Conservation (phyloP, 495 filamentous ascomycete genomes). For the Penicillium bialowiezense region DNA sequence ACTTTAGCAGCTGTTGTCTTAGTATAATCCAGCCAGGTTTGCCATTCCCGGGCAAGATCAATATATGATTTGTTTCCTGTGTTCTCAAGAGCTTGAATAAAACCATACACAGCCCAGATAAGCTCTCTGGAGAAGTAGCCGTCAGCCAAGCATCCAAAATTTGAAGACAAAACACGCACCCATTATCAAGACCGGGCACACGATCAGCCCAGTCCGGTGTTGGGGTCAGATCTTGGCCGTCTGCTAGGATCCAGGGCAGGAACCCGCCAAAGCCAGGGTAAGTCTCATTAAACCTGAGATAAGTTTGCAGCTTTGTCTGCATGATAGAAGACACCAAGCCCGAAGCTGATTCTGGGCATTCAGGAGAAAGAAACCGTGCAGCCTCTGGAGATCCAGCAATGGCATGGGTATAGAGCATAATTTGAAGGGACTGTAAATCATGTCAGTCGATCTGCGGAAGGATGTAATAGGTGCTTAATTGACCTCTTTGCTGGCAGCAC, state of each 20-base stretch:
- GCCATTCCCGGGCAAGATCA: conserved; percentile 26
- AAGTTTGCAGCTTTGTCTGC: conserved; percentile 30
- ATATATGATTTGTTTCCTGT: conserved; percentile 16
- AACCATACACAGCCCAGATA: conserved; percentile 36
- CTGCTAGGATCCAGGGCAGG: conserved; percentile 28
- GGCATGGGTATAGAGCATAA: conserved; percentile 36
- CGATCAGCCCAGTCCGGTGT: conserved; percentile 32
- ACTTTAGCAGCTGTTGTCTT: conserved; percentile 27
- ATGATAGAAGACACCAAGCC: conserved; percentile 27
- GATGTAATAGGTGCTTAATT: not conserved
- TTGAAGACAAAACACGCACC: conserved; percentile 11
- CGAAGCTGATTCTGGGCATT: conserved; percentile 18
- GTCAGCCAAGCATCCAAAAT: not conserved
- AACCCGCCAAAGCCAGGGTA: conserved; percentile 36
- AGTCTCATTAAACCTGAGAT: conserved; percentile 33
- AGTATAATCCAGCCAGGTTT: conserved; percentile 36
- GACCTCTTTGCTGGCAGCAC: conserved; percentile 36
- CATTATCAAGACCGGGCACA: conserved; percentile 33
- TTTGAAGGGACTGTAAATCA: conserved; percentile 20
- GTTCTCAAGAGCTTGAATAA: conserved; percentile 23
- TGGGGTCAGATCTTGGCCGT: conserved; percentile 21
- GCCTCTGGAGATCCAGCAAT: conserved; percentile 25
- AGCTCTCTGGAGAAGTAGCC: conserved; percentile 18
- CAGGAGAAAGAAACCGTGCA: conserved; percentile 27
- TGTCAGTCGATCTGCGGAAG: not conserved